phyloP scores from a whole-genome alignment of 2,329 filamentous ascomycete species.

The Aspergillus udagawae region DNA sequence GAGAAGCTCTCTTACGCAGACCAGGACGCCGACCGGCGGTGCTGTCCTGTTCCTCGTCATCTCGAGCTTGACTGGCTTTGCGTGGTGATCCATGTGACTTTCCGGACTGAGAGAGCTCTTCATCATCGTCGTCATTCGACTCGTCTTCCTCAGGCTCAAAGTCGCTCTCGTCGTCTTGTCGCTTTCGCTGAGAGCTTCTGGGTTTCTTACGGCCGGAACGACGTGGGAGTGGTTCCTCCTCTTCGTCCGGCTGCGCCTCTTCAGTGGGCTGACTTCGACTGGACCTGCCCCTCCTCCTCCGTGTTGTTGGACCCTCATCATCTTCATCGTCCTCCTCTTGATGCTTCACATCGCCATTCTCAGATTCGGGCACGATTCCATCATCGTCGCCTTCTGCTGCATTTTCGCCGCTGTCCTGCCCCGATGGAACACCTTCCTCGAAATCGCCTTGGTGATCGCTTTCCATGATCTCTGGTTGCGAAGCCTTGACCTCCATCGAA shows the following conservation, averaged over 20 bases:
- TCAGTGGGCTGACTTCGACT: slow-evolving; percentile 22
- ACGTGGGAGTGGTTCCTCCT: slow-evolving; percentile 28
- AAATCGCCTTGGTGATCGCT: slow-evolving; percentile 35
- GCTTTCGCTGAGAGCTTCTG: slow-evolving; percentile 44
- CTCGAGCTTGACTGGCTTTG: slow-evolving; percentile 38
- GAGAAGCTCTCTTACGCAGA: slow-evolving; percentile 48
- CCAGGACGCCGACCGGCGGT: slow-evolving; percentile 49
- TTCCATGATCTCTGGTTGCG: slow-evolving; percentile 41
- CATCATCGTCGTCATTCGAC: slow-evolving; percentile 50
- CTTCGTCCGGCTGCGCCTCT: slow-evolving; percentile 27
- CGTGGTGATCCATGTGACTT: slow-evolving; percentile 42
- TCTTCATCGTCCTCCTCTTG: slow-evolving; percentile 51
- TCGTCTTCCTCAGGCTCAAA: slow-evolving; percentile 59
- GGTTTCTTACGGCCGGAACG: slow-evolving; percentile 40
- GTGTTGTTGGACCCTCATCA: slow-evolving; percentile 51
- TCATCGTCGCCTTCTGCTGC: slow-evolving; percentile 32
- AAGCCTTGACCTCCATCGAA: slow-evolving; percentile 33
- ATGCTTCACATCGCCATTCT: slow-evolving; percentile 36
- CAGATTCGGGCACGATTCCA: slow-evolving; percentile 39
- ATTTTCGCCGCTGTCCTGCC: slow-evolving; percentile 17
- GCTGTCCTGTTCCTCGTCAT: slow-evolving; percentile 46
- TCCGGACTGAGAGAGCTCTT: slow-evolving; percentile 46
- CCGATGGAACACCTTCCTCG: slow-evolving; percentile 28
- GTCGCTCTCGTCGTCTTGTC: slow-evolving; percentile 56
- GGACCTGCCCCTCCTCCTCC: slow-evolving; percentile 41